Percentiles rank a stretch among this genome's conserved stretches.
Conservation (phyloP, 108 stramenopile species). For the Thalassiosira profunda region DNA sequence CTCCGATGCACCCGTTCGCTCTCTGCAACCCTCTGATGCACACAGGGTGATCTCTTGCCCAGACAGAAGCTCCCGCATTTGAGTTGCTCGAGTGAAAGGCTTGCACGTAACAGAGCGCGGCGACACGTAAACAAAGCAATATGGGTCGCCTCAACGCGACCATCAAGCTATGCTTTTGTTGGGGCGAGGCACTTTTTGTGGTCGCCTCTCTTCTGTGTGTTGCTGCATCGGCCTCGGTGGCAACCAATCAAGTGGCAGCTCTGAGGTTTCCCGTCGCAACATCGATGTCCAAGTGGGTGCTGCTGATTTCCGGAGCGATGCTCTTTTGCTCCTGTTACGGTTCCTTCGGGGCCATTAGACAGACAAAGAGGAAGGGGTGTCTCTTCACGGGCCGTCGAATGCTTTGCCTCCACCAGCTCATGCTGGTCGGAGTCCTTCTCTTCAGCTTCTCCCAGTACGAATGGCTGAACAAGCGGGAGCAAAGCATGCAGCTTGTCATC, state of each 20-base stretch:
- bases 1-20: too few relatives aligned
- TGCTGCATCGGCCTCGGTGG: constrained; percentile 6
- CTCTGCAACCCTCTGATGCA: too few relatives aligned
- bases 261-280: constrained; percentile 14
- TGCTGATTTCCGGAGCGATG: constrained; percentile 15
- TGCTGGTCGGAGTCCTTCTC: constrained; percentile 20
- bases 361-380: constrained; percentile 29
- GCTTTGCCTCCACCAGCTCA: constrained; percentile 26
- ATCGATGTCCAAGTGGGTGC: constrained; percentile 2
- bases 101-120: constrained; percentile 4
- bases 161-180: constrained; percentile 35
- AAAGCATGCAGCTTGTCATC: constrained; percentile 24
- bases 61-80: too few relatives aligned
- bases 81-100: constrained; percentile 15
- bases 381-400: constrained; percentile 31
- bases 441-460: constrained; percentile 25
- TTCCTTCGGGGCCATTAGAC: constrained; percentile 32
- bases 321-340: constrained; percentile 39
- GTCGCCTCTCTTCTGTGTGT: constrained; percentile 17
- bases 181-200: constrained; percentile 29
- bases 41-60: too few relatives aligned
- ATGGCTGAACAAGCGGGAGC: constrained; percentile 21
- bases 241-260: constrained; percentile 1
- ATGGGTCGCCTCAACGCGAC: constrained; percentile 47
- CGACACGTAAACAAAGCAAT: background rate